phyloP scores from a whole-genome alignment of 768 basidiomycete species.

The Rhodotorula kratochvilovae region DNA sequence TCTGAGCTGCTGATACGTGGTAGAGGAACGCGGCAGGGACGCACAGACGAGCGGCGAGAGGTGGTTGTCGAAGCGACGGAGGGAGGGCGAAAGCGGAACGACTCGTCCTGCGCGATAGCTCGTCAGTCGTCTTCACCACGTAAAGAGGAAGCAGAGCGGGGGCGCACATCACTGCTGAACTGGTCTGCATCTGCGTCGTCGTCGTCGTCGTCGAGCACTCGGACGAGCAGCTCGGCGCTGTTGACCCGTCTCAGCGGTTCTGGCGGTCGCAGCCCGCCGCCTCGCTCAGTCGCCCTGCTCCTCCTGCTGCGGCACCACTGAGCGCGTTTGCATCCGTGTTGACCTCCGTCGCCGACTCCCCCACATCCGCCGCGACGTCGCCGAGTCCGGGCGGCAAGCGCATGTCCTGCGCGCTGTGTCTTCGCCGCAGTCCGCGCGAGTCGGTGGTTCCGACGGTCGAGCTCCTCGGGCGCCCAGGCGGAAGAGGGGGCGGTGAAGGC shows the following conservation, averaged over 20 bases:
- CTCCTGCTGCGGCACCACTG: too few relatives aligned
- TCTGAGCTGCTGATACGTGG: too few relatives aligned
- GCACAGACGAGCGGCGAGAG: conserved; percentile 26
- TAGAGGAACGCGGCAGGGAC: too few relatives aligned
- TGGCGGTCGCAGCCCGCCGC: background rate
- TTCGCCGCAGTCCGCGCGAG: background rate
- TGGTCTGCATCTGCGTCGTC: background rate
- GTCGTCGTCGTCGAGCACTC: background rate
- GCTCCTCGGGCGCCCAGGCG: background rate
- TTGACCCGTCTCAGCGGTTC: background rate
- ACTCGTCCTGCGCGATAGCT: conserved; percentile 12
- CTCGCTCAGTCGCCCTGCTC: background rate
- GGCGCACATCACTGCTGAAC: conserved; percentile 26
- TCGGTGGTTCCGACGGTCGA: conserved; percentile 1
- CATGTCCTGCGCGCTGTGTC: conserved; percentile 7
- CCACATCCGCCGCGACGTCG: background rate
- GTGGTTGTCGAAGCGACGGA: conserved; percentile 29
- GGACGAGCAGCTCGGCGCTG: conserved; percentile 15
- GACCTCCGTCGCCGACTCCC: background rate
- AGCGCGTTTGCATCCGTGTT: too few relatives aligned
- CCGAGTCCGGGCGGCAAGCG: background rate
- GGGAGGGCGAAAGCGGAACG: conserved; percentile 27
- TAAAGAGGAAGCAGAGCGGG: accelerated
- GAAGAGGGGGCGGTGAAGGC: background rate
- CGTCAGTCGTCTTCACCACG: background rate